Evolutionary conservation across 129 eudicot species (phyloP), one percentile per base, ranked within the genome.

Genomic region (Apium graveolens): DNA sequence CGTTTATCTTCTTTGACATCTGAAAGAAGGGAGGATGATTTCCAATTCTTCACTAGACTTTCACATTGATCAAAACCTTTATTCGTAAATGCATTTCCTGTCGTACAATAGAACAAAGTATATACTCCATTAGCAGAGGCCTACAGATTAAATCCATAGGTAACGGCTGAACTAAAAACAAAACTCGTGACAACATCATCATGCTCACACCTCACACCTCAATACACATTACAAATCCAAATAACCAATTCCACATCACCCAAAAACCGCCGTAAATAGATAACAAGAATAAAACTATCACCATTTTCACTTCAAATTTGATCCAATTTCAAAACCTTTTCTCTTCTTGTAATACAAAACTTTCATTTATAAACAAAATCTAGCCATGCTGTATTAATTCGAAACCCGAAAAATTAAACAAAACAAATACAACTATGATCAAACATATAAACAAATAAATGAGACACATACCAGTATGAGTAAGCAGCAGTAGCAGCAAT

Each of bases 11-110:
- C 82, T 73, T 81, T 90, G 76, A 79, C 84, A 82, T 88, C 80
- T 29, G 85, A 74, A 73, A 85, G 85, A 83, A 83, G 79, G 20
- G 97, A 81, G 41, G 87, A 84, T 70, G 95, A 88, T 13, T 91
- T 92, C 99, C 99, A 96, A 55, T 85, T 76, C 80, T 87, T 82
- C 68, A 96, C 99, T 18, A 73, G 74, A 82, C 12, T 79, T 78
- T 87, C 80, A 70, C 98, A 95, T 37, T 80, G 90, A 44, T 82
- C 76, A 66, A 79, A 87, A 45, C 86, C 88, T 76, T 81, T 84
- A 12, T 86, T 80, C 4, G 48, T 80, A 4, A 81, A 71, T 32
- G 84, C 90, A 80, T 82, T 81, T 81, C 82, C 83, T 75, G 55
- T 41, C 34, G 37, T 38, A 48, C 55, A 69, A 76, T 78, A 87